Percentiles rank a stretch among this genome's conserved stretches.
These are phyloP conservation scores for Amylocystis lapponica DNA, from an alignment of 768 basidiomycete genomes.

Conservation along the genomic window DNA sequence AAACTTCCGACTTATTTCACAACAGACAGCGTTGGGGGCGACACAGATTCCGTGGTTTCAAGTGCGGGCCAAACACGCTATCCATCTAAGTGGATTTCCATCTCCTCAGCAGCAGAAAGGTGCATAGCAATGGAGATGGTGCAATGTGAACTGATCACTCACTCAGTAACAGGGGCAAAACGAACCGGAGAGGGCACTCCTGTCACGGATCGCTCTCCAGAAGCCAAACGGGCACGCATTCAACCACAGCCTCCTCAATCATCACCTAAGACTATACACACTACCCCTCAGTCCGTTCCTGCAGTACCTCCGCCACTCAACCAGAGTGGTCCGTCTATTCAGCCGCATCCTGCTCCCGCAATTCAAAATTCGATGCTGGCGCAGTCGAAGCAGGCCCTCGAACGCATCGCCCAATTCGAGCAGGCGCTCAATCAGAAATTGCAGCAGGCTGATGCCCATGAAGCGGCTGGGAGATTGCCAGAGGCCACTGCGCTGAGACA, in stretches of 20 bases:
- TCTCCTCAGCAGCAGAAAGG: constrained; percentile 28
- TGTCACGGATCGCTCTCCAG: constrained; percentile 7
- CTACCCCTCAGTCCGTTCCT: neutral
- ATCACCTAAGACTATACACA: constrained; percentile 6
- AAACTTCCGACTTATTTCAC: constrained; percentile 1
- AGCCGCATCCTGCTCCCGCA: too few species aligned
- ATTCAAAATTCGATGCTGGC: neutral
- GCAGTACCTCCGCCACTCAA: neutral
- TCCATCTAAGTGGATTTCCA: constrained; percentile 47
- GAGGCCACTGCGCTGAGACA: too few species aligned
- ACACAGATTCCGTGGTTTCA: constrained; percentile 52
- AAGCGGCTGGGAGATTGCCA: too few species aligned
- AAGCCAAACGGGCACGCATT: constrained; percentile 7
- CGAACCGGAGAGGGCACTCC: constrained; percentile 6
- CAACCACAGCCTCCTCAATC: neutral
- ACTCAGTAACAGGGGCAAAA: constrained; percentile 7
- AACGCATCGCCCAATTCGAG: neutral
- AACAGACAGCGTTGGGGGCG: constrained; percentile 31
- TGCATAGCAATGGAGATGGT: too few species aligned
- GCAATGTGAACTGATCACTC: neutral
- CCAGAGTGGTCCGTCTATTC: constrained; percentile 1
- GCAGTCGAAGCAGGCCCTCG: neutral
- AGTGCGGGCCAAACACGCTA: constrained; percentile 37
- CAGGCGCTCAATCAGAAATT: too few species aligned
- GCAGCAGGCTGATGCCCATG: too few species aligned